Percentiles rank a stretch among this genome's conserved stretches.
Conservation (phyloP, 169 alveolate species). For the Plasmodium vivax region DNA sequence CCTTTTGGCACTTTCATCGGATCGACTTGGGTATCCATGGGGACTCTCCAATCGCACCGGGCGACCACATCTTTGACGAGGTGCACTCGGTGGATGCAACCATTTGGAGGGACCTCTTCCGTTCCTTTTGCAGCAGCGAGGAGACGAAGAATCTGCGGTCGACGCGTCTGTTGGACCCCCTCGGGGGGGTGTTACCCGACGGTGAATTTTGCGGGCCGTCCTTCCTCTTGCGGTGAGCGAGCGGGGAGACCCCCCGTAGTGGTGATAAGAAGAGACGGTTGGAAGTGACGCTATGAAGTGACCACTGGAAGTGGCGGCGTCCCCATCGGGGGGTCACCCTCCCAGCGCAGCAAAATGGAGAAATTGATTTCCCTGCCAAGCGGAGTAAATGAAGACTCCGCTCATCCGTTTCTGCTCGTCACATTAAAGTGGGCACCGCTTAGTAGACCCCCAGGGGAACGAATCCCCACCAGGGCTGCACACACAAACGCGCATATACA, state of each 20-base stretch:
- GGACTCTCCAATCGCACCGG: background rate
- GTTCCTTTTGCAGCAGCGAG: constrained; percentile 8
- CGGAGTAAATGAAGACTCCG: background rate
- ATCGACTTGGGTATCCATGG: background rate
- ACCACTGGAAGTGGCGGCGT: background rate
- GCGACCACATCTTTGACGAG: constrained; percentile 7
- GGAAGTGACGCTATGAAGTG: background rate
- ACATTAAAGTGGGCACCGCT: background rate
- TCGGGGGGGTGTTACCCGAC: constrained; percentile 25
- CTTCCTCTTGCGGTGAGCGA: background rate
- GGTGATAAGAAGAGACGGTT: background rate
- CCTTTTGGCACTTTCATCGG: constrained; percentile 26
- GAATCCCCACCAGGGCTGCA: no score
- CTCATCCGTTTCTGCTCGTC: background rate
- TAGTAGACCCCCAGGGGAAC: no score
- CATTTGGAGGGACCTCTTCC: constrained; percentile 6
- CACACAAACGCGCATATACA: background rate
- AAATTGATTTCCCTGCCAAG: background rate
- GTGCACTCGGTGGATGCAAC: background rate
- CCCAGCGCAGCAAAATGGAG: background rate
- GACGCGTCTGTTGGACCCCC: constrained; percentile 35
- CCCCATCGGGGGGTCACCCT: background rate
- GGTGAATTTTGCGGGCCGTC: background rate
- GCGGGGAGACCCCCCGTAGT: background rate
- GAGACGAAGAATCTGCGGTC: constrained; percentile 26